Evolutionary conservation across 495 filamentous ascomycete genomes (phyloP).

Genomic region (Penicillium longicatenatum): DNA sequence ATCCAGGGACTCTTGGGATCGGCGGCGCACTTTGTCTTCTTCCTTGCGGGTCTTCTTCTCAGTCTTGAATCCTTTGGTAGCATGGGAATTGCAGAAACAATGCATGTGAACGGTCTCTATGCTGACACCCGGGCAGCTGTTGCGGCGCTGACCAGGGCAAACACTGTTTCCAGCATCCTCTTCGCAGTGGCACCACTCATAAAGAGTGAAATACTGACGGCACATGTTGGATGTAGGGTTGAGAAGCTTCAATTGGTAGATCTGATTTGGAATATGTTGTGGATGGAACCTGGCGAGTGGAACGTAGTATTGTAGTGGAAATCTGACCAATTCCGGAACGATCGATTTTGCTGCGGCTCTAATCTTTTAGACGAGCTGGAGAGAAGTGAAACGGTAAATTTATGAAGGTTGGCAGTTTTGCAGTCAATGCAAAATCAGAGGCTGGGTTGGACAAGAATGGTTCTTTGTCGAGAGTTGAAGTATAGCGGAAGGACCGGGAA

Average conservation of each 20-base stretch:
- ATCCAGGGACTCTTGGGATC: constrained; percentile 29
- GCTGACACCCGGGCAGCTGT: constrained; percentile 37
- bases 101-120: constrained; percentile 49
- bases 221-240: constrained; percentile 34
- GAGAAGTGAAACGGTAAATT: neutral
- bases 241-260: neutral
- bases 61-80: constrained; percentile 39
- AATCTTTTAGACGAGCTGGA: neutral
- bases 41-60: constrained; percentile 36
- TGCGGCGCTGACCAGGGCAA: constrained; percentile 32
- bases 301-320: neutral
- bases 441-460: neutral
- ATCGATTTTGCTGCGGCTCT: neutral
- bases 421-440: neutral
- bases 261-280: neutral
- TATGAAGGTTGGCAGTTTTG: neutral
- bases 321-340: neutral
- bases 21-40: constrained; percentile 27
- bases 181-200: constrained; percentile 50
- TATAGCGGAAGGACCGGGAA: constrained; percentile 9
- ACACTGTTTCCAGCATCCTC: constrained; percentile 38
- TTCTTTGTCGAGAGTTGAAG: constrained; percentile 1
- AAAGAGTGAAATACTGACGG: constrained; percentile 44
- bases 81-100: constrained; percentile 47
- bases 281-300: neutral